phyloP scores from a whole-genome alignment of 192 early-diverging fungal species.

The Umbelopsis isabellina region DNA sequence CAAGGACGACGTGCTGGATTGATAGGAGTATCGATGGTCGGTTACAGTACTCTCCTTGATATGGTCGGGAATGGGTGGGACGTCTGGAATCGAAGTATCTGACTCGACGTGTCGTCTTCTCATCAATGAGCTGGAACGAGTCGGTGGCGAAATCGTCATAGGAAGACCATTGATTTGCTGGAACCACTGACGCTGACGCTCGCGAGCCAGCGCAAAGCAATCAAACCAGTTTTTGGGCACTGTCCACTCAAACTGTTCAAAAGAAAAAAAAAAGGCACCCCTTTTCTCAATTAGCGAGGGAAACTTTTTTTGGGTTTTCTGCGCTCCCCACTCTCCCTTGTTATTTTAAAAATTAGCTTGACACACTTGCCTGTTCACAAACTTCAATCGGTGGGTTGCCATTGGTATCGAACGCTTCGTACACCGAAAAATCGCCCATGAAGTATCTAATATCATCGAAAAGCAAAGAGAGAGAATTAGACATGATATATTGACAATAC shows the following conservation, averaged over 20 bases:
- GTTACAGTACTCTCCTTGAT: neutral
- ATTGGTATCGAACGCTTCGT: slow-evolving; percentile 22
- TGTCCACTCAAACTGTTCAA: slow-evolving; percentile 13
- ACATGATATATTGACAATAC: too few species aligned
- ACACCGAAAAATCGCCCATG: slow-evolving; percentile 24
- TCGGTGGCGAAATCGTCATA: neutral
- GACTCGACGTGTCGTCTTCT: neutral
- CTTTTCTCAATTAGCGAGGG: too few species aligned
- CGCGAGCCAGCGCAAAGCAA: slow-evolving; percentile 22
- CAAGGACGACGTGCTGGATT: slow-evolving; percentile 11
- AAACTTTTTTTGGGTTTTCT: neutral
- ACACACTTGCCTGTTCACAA: slow-evolving; percentile 11
- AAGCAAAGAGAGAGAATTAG: neutral
- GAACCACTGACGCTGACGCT: slow-evolving; percentile 19
- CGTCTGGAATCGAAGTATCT: neutral
- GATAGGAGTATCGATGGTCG: slow-evolving; percentile 16
- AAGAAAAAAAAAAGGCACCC: neutral
- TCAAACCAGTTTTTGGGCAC: slow-evolving; percentile 20
- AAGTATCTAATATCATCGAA: slow-evolving; percentile 10
- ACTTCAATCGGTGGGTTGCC: slow-evolving; percentile 29
- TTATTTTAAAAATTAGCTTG: neutral
- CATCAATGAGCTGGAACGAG: slow-evolving; percentile 11
- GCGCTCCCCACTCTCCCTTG: neutral
- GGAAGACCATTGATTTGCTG: slow-evolving; percentile 2
- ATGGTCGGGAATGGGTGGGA: slow-evolving; percentile 6